Base-by-base conservation (phyloP, 1,139 yeast genomes). In the Candida sojae region DNA sequence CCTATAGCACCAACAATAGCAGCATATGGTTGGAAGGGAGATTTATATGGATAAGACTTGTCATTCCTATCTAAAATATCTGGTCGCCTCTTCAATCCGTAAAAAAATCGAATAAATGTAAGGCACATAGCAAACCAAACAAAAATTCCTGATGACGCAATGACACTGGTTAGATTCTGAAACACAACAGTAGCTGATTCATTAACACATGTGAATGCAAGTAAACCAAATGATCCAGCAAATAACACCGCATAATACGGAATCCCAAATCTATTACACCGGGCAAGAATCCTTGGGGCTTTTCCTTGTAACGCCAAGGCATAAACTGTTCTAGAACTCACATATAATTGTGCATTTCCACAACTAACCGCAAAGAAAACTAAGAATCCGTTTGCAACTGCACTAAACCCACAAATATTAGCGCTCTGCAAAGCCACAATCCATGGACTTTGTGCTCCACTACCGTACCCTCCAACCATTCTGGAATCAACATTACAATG, bases 101-200 rank as follows among this genome's bases (percentile, higher is more conserved):
- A 77, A 63, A 79, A 85, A 58, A 88, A 89, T 47, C 96, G 67
- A 31, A 88, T 67, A 59, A 78, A 89, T 1, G 93, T 79, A 13
- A 88, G 64, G 56, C 90, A 84, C 87, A 89, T 86, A 5, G 92
- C 88, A 49, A 84, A 80, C 96, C 96, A 89, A 45, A 86, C 88
- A 32, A 88, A 64, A 47, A 88, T 77, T 1, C 90, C 89, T 0
- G 92, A 79, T 1, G 90, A 79, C 0, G 91, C 82, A 50, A 86
- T 82, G 35, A 87, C 71, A 55, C 82, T 77, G 8, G 86, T 78
- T 49, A 88, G 70, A 59, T 84, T 78, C 55, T 81, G 85, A 56
- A 88, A 87, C 2, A 86, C 87, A n/a, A 71, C 67, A 8, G 87
- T 80, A 0, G 90, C 84, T 39, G 76, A 66, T 53, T 79, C 75